A percentile compares a stretch with the other conserved stretches of the same genome.
Evolutionary conservation across 202 grass and related monocot species (phyloP).

Genomic region (Carex sylvatica): DNA sequence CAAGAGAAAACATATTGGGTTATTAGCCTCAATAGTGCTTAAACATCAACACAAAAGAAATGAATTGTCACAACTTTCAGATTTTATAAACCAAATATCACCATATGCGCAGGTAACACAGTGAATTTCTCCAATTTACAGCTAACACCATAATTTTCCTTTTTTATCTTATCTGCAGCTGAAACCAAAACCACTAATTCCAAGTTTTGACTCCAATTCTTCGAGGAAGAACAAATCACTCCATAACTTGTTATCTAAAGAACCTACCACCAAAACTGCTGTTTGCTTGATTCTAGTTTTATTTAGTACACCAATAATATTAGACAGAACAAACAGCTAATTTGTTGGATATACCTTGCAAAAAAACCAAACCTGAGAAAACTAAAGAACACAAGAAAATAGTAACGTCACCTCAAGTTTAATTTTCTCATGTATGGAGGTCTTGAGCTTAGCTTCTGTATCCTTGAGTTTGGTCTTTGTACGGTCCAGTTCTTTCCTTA

Average conservation of each 20-base stretch:
- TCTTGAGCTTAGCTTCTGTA: slow-evolving; percentile 77
- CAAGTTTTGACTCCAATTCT: neutral
- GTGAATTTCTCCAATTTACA: neutral
- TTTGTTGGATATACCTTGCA: neutral
- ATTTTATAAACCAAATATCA: no score
- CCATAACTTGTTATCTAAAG: neutral
- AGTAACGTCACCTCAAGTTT: slow-evolving; percentile 72
- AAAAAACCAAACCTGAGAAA: neutral
- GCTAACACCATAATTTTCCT: neutral
- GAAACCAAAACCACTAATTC: neutral
- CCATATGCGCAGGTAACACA: no score
- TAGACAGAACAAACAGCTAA: neutral
- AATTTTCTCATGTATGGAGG: slow-evolving; percentile 75
- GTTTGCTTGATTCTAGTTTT: neutral
- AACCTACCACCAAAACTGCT: neutral
- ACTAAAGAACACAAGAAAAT: neutral
- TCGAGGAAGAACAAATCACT: neutral
- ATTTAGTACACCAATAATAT: neutral
- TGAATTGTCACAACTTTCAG: neutral
- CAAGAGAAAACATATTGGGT: neutral
- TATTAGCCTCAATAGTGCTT: neutral
- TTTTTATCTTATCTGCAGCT: neutral
- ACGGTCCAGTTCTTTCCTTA: slow-evolving; percentile 93
- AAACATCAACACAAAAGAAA: neutral
- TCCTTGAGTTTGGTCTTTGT: slow-evolving; percentile 67